Conservation (phyloP, 208 protist genomes). For the Leptomonas seymouri region DNA sequence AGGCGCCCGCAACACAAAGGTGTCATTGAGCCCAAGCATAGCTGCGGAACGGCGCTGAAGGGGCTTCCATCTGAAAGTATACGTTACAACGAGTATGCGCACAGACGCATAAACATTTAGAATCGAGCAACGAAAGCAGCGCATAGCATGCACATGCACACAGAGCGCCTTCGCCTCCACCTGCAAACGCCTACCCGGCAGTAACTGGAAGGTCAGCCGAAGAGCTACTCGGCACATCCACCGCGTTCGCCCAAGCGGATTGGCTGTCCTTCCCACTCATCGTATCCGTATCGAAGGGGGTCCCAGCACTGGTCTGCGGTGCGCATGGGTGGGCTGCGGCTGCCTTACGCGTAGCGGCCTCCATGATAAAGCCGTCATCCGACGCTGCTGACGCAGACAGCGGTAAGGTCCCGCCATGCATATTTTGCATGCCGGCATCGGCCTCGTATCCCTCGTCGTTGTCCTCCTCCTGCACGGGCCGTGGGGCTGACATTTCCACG, state of each 20-base stretch:
- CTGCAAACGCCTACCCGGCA: too few species aligned
- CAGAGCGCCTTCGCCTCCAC: too few species aligned
- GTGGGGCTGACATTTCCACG: not conserved
- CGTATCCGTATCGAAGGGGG: not conserved
- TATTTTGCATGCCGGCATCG: not conserved
- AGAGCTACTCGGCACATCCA: slow-evolving; percentile 10
- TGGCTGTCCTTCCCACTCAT: not conserved
- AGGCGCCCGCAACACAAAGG: too few species aligned
- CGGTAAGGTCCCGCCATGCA: not conserved
- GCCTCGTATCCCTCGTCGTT: slow-evolving; percentile 16
- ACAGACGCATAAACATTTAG: not conserved
- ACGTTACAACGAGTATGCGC: too few species aligned
- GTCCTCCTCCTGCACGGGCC: not conserved
- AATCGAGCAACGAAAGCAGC: not conserved
- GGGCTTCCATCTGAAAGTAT: too few species aligned
- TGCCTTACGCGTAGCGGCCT: not conserved
- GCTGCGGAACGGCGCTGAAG: too few species aligned
- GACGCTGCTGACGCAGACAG: slow-evolving; percentile 10
- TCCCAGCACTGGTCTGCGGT: not conserved
- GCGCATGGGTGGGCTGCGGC: not conserved
- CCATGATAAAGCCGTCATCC: not conserved
- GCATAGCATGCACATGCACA: not conserved
- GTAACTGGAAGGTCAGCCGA: not conserved
- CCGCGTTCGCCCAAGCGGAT: not conserved
- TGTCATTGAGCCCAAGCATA: too few species aligned